phyloP scores from a whole-genome alignment of 306 rosid genomes.

The Acacia crassicarpa region DNA sequence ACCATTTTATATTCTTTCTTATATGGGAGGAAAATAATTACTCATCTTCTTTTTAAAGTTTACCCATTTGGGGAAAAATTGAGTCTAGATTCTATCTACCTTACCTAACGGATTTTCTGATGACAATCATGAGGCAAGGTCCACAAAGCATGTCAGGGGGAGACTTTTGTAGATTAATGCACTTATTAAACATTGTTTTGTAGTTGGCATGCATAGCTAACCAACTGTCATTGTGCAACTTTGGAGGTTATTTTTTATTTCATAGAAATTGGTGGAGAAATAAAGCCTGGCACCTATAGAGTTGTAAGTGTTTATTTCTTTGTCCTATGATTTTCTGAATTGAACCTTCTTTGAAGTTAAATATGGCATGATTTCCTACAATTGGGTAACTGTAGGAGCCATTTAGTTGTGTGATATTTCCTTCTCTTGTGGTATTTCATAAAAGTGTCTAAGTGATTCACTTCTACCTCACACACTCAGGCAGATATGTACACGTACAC shows the following conservation, averaged over 20 bases:
- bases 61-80: neutral
- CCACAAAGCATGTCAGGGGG: neutral
- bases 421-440: constrained; percentile 2
- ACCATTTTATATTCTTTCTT: too few species aligned
- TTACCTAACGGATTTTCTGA: neutral
- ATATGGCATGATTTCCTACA: constrained; percentile 21
- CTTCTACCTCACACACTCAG: neutral
- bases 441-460: neutral
- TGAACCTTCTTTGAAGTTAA: constrained; percentile 17
- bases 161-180: neutral
- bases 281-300: constrained; percentile 68
- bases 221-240: constrained; percentile 27
- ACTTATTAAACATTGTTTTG: neutral
- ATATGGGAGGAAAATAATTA: too few species aligned
- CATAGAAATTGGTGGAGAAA: constrained; percentile 49
- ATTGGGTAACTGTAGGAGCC: constrained; percentile 2
- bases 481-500: neutral
- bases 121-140: neutral
- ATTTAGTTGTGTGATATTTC: constrained; percentile 19
- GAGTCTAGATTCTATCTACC: neutral
- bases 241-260: constrained; percentile 71
- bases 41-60: neutral
- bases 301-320: constrained; percentile 55
- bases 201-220: constrained; percentile 16
- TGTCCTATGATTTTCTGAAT: constrained; percentile 27